phyloP scores from a whole-genome alignment of 2,329 filamentous ascomycete species.

The Curvularia hawaiiensis region DNA sequence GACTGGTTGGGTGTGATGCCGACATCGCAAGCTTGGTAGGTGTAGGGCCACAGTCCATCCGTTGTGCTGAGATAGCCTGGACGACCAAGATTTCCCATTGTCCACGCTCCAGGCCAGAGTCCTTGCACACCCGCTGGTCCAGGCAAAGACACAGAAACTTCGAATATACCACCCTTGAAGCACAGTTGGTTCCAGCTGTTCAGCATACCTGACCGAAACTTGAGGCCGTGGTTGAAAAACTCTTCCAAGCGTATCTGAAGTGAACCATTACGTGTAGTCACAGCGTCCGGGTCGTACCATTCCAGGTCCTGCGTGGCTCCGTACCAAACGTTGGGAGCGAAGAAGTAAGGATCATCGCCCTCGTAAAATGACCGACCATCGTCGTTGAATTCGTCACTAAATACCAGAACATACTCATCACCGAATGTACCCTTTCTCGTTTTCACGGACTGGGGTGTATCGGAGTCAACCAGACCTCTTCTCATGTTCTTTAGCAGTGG shows the following conservation, averaged over 20 bases:
- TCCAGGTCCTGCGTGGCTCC: constrained; percentile 58
- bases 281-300: constrained; percentile 59
- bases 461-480: constrained; percentile 57
- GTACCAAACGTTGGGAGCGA: constrained; percentile 60
- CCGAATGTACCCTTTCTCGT: constrained; percentile 54
- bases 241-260: constrained; percentile 54
- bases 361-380: constrained; percentile 60
- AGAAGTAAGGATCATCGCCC: constrained; percentile 63
- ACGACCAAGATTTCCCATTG: constrained; percentile 60
- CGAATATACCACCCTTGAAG: constrained; percentile 60
- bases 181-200: constrained; percentile 61
- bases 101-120: constrained; percentile 61
- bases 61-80: constrained; percentile 59
- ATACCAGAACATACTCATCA: constrained; percentile 56
- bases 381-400: constrained; percentile 63
- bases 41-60: constrained; percentile 62
- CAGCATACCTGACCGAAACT: constrained; percentile 58
- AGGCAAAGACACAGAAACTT: constrained; percentile 59
- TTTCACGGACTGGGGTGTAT: constrained; percentile 55
- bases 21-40: constrained; percentile 57
- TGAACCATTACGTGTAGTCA: constrained; percentile 55
- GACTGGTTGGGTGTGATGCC: constrained; percentile 59
- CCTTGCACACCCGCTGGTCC: constrained; percentile 57
- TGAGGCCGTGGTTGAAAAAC: constrained; percentile 53
- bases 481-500: constrained; percentile 56